Conservation (phyloP, 768 basidiomycete genomes). For the Basidioascus undulatus region DNA sequence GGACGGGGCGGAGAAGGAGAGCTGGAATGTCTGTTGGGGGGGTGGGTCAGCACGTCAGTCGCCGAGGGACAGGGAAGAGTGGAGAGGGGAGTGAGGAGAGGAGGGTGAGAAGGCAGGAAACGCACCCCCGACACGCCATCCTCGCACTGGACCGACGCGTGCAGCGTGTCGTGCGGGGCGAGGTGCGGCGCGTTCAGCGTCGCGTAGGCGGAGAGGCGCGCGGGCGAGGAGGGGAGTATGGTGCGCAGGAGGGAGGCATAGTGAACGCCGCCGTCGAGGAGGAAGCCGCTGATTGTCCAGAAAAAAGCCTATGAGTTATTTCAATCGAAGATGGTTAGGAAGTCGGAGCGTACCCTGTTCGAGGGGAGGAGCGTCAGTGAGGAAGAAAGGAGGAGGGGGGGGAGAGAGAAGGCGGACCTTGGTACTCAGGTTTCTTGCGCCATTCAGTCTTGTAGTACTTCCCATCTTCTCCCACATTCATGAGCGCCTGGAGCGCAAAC, state of each 20-base stretch:
- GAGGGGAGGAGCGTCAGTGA: neutral
- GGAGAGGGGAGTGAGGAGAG: neutral
- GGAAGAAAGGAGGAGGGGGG: neutral
- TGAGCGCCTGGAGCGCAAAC: conserved; percentile 3
- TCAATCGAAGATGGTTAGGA: conserved; percentile 1
- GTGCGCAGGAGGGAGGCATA: conserved; percentile 37
- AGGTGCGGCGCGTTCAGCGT: conserved; percentile 47
- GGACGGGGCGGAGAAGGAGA: conserved; percentile 38
- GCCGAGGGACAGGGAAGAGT: neutral
- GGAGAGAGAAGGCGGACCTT: conserved; percentile 11
- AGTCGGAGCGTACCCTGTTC: conserved; percentile 1
- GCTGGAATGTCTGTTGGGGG: conserved; percentile 32
- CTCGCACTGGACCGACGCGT: conserved; percentile 25
- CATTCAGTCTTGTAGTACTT: conserved; percentile 66
- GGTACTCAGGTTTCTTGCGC: conserved; percentile 48
- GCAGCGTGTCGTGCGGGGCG: conserved; percentile 55
- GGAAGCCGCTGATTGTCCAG: conserved; percentile 13
- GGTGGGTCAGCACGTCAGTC: no score
- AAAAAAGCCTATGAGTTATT: conserved; percentile 69
- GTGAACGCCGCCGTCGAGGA: conserved; percentile 66
- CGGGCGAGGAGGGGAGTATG: conserved; percentile 26
- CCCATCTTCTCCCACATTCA: conserved; percentile 8
- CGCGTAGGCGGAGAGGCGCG: conserved; percentile 34
- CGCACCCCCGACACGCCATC: conserved; percentile 38
- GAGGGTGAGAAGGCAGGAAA: neutral